Conservation (phyloP, 1,284 basidiomycete species). For the Cerrena zonata region DNA sequence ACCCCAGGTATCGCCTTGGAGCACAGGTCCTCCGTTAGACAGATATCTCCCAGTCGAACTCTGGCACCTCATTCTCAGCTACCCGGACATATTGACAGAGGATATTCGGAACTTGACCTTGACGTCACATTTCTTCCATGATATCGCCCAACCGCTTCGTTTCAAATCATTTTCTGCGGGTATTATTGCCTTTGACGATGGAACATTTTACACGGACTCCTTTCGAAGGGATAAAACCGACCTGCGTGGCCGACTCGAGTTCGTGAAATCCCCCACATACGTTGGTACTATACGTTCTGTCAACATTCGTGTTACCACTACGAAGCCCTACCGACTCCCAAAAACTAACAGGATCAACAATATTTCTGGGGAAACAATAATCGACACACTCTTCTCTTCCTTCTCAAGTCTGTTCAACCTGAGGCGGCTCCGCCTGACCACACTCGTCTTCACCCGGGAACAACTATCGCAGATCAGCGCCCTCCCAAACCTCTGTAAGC, state of each 20-base stretch:
- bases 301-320: background rate
- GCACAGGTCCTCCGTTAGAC: no score
- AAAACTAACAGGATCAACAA: background rate
- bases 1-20: no score
- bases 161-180: background rate
- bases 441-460: background rate
- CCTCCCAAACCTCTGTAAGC: background rate
- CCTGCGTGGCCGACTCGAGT: background rate
- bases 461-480: background rate
- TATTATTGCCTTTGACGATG: background rate
- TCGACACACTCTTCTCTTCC: background rate
- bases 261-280: background rate
- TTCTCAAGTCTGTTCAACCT: background rate
- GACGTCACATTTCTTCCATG: background rate
- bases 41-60: slow-evolving; percentile 11
- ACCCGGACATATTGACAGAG: background rate
- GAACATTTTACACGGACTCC: background rate
- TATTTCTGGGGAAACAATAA: background rate
- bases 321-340: background rate
- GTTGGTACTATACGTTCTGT: background rate
- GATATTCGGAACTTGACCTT: background rate
- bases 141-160: background rate
- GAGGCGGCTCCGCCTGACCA: background rate
- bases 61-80: background rate
- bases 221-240: background rate